Percentiles rank a stretch among this genome's conserved stretches.
phyloP scores from a whole-genome alignment of 805 yeast genomes.

The Kuraishia hungarica region DNA sequence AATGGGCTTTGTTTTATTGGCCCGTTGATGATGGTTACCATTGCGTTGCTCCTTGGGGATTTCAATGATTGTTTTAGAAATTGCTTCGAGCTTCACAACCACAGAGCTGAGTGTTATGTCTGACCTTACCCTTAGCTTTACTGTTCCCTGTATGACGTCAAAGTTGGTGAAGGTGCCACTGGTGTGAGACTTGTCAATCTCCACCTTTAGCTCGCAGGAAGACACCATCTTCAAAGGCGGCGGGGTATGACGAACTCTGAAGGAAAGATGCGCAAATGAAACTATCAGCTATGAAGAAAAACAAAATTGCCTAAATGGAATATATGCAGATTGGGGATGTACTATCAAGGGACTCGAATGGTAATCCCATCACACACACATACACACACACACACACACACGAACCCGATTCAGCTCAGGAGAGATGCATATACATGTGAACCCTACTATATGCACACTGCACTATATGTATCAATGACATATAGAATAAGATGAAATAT shows the following conservation, averaged over 20 bases:
- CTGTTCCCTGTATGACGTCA: conserved; percentile 33
- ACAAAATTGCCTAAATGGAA: not conserved
- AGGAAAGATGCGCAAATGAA: not conserved
- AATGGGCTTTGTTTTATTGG: not conserved
- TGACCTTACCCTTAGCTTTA: conserved; percentile 27
- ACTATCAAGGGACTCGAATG: not conserved
- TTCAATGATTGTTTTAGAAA: conserved; percentile 27
- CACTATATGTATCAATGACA: too few relatives aligned
- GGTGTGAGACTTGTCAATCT: conserved; percentile 2
- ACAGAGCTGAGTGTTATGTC: conserved; percentile 36
- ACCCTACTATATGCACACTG: not conserved
- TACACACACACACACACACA: too few relatives aligned
- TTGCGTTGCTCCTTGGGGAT: conserved; percentile 15
- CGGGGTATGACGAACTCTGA: not conserved
- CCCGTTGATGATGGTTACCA: not conserved
- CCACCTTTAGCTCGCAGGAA: conserved; percentile 4
- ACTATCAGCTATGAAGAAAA: not conserved
- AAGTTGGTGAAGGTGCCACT: conserved; percentile 39
- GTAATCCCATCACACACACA: not conserved
- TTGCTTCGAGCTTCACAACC: conserved; percentile 45
- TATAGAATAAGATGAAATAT: too few relatives aligned
- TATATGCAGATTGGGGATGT: not conserved
- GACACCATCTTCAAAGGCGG: not conserved
- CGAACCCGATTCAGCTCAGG: not conserved
- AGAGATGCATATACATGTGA: not conserved